phyloP scores from a whole-genome alignment of 352 stramenopile genomes.

The Phytophthora hibernalis region DNA sequence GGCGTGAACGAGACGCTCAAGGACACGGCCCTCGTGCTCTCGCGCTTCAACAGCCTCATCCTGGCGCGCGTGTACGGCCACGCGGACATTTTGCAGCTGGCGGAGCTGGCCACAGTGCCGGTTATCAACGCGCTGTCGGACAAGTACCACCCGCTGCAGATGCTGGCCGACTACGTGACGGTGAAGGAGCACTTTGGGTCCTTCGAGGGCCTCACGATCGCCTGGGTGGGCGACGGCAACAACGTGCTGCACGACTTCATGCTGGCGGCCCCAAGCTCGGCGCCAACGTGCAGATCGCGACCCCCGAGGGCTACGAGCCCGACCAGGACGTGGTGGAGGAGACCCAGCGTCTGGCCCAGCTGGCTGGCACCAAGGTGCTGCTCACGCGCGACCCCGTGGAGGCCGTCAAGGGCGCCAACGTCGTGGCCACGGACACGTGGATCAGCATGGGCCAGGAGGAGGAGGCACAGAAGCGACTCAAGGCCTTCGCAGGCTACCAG shows the following conservation, averaged over 20 bases:
- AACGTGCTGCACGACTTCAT: conserved; percentile 99
- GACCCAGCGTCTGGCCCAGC: conserved; percentile 86
- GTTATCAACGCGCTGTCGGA: conserved; percentile 99
- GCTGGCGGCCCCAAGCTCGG: conserved; percentile 88
- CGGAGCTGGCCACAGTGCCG: conserved; percentile 91
- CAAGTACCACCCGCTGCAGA: conserved; percentile 98
- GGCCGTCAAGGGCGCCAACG: conserved; percentile 94
- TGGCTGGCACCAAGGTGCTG: conserved; percentile 73
- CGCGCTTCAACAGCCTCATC: conserved; percentile 96
- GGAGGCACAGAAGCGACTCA: conserved; percentile 93
- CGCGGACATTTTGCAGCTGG: conserved; percentile 89
- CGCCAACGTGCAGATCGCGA: conserved; percentile 96
- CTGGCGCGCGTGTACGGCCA: conserved; percentile 97
- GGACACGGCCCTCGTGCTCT: conserved; percentile 88
- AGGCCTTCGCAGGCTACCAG: conserved; percentile 96
- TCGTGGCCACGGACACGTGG: conserved; percentile 98
- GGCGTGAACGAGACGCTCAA: conserved; percentile 98
- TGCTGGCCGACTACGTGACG: conserved; percentile 97
- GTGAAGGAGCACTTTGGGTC: conserved; percentile 91
- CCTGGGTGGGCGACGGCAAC: conserved; percentile 99
- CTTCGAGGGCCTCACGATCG: conserved; percentile 92
- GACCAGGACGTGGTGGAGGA: conserved; percentile 91
- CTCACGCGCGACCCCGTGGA: conserved; percentile 93
- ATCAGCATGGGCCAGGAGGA: conserved; percentile 96
- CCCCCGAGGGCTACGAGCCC: conserved; percentile 92